Evolutionary conservation across 2,329 filamentous ascomycete species (phyloP).

Genomic region (Raffaelea arxii): DNA sequence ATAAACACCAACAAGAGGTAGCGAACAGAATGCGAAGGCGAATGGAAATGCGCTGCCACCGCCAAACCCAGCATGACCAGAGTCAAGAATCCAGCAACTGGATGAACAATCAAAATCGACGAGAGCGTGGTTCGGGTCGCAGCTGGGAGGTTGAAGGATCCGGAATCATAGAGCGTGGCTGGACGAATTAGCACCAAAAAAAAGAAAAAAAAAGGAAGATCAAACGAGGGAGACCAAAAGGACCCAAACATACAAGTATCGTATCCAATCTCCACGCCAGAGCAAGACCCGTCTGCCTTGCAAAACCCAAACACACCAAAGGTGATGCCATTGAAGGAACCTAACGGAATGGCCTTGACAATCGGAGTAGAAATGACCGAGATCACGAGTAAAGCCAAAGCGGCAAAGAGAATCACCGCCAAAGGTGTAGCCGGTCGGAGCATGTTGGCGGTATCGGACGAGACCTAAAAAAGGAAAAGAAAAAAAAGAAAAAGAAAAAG

Average conservation of each 20-base stretch:
- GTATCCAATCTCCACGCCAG: constrained; percentile 72
- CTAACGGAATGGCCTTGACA: constrained; percentile 75
- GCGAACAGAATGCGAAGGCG: constrained; percentile 78
- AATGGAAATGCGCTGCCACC: constrained; percentile 73
- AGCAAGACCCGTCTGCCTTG: constrained; percentile 51
- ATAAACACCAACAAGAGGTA: constrained; percentile 82
- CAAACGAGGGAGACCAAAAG: constrained; percentile 13
- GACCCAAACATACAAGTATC: constrained; percentile 53
- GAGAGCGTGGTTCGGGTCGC: constrained; percentile 58
- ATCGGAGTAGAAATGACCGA: constrained; percentile 88
- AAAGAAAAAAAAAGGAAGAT: not conserved
- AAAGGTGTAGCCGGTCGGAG: constrained; percentile 88
- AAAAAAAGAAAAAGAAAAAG: not conserved
- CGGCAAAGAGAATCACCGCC: constrained; percentile 71
- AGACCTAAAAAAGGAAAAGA: not conserved
- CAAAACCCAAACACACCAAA: constrained; percentile 96
- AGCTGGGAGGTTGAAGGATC: constrained; percentile 46
- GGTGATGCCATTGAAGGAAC: constrained; percentile 62
- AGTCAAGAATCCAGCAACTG: constrained; percentile 77
- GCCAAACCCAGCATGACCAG: constrained; percentile 77
- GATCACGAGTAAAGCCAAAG: constrained; percentile 77
- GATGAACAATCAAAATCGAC: constrained; percentile 83
- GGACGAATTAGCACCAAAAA: not conserved
- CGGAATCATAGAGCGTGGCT: constrained; percentile 12
- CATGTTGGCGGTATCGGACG: constrained; percentile 43